Evolutionary conservation across 2,329 filamentous ascomycete genomes (phyloP), one percentile per base, ranked within the genome.

Genomic region (Eutypa lata): DNA sequence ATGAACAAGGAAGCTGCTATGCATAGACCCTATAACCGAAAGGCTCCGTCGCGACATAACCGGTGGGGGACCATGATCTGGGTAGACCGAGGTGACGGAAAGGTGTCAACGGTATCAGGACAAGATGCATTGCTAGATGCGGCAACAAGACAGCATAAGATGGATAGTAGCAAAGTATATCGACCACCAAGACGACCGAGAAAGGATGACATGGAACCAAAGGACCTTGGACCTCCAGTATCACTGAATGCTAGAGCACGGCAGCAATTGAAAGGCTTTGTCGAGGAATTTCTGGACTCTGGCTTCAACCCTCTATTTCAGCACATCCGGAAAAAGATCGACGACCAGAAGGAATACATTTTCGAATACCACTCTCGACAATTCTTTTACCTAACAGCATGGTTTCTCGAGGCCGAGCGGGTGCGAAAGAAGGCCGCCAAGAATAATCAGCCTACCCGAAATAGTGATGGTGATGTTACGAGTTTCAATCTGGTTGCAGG

Each of bases 11-110:
- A 99, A 71, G 86, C 86, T 2, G 83, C 86, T n/a, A 89, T 96
- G 84, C 78, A 90, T 51, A 84, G 87, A 61, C 82, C 87, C 47
- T 88, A 91, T 62, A 87, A 88, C 50, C 87, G 86, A 61, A 86
- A 86, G 65, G 89, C 89, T 2, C 90, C 92, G 0, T 92, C 91
- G 3, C 80, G 94, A 47, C 94, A 99, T 70, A 96, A 92, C 61
- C 84, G 94, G 33, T 99, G 97, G 65, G 94, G 94, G 2, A 96
- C 92, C 11, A 97, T 97, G 90, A 86, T 97, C 33, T 97, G 93
- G 92, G 84, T 99, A 37, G 91, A 96, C 73, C 80, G 92, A 52
- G 89, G 91, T 47, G 88, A 92, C 61, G 86, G 88, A 48, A 92
- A 92, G 64, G 83, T 94, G 62, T 88, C 90, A 0, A 91, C 92